Base-by-base conservation (phyloP, 106 monocot genomes). In the Acorus calamus region DNA sequence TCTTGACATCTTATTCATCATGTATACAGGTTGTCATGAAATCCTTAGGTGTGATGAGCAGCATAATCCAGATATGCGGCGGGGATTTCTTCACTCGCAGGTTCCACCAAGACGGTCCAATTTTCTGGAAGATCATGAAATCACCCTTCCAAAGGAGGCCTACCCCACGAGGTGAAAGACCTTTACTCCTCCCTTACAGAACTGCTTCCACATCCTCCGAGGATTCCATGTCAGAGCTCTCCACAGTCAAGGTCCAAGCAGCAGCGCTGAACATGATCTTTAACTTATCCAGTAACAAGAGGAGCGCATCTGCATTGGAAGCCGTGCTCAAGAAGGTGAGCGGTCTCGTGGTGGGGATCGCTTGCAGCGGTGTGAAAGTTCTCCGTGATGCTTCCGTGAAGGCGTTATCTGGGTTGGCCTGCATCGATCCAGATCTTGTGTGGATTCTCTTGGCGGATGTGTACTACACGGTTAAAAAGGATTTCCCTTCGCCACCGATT, bases 361-460 rank as follows among this genome's bases (percentile, higher is more conserved):
- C 92, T 46, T 88, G 72, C 71, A 86, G 91, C 60, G 67, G 58
- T 62, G 68, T 77, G 10, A 49, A 52, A 12, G 74, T 62, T 50
- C 77, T 98, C 11, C 67, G 73, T 60, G 87, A 99, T 53, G 72
- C 81, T 60, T 78, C 98, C 6, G 3, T 88, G 10, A 85, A 70
- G 56, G 86, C 92, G 11, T 69, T 99, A 50, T 53, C 70, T 45
- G 88, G 85, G 8, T 83, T 92, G 50, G 80, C 88, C 13, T 44
- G 68, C 55, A 85, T 99, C 1, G 88, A 99, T 56, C 53, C 87
- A 4, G 92, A 99, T 61, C 81, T 92, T 7, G 72, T 92, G 28
- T 99, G 98, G 98, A 80, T 99, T 51, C 85, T 92, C 52, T 57
- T 99, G 5, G 92, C 92, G 8, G 98, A 99, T 75, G 66, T 92